phyloP scores from a whole-genome alignment of 1,284 basidiomycete genomes.

The Ustilago curta region DNA sequence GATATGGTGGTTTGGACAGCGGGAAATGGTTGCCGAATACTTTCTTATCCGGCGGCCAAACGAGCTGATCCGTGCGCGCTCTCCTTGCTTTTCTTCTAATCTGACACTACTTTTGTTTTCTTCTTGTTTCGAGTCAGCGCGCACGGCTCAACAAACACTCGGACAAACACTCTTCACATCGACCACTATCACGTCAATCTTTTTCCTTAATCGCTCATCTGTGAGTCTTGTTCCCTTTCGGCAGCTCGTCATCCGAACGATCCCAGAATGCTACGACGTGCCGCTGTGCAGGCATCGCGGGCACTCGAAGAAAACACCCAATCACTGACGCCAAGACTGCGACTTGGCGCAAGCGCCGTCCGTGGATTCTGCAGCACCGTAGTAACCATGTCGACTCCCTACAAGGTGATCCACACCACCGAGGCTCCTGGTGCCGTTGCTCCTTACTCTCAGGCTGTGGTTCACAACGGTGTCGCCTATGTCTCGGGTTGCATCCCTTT shows the following conservation, averaged over 20 bases:
- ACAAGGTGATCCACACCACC: constrained; percentile 64
- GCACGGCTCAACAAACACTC: neutral
- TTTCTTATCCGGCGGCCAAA: constrained; percentile 1
- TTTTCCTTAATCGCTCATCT: constrained; percentile 7
- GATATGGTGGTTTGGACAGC: neutral
- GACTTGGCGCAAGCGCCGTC: neutral
- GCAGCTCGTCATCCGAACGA: constrained; percentile 1
- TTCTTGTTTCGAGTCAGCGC: constrained; percentile 10
- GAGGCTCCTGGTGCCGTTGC: constrained; percentile 67
- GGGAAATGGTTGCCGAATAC: neutral
- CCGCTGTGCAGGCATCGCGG: neutral
- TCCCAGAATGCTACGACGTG: neutral
- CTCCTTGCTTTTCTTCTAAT: constrained; percentile 10
- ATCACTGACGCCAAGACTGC: constrained; percentile 18
- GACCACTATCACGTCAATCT: constrained; percentile 16
- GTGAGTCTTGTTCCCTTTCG: constrained; percentile 12
- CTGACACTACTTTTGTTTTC: neutral
- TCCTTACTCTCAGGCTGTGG: constrained; percentile 77
- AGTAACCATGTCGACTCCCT: constrained; percentile 45
- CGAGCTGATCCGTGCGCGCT: constrained; percentile 11
- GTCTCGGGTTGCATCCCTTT: constrained; percentile 90
- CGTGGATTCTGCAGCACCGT: constrained; percentile 14
- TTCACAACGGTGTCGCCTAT: constrained; percentile 84
- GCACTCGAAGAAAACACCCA: neutral
- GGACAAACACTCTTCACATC: neutral